Percentiles rank a stretch among this genome's conserved stretches.
Evolutionary conservation across 78 protist genomes (phyloP).

Genomic region (Creolimax fragrantissima): DNA sequence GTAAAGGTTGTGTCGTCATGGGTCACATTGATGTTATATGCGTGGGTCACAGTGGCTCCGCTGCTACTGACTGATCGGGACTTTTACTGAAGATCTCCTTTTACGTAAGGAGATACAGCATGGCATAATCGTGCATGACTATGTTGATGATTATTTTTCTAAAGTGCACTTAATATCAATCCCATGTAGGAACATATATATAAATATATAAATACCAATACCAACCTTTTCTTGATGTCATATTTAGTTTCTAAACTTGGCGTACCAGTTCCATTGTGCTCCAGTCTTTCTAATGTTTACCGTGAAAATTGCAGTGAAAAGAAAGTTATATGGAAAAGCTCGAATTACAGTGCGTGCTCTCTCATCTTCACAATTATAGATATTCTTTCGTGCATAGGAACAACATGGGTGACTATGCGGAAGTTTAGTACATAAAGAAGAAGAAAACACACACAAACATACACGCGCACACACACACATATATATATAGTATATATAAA

Average conservation of each 20-base stretch:
- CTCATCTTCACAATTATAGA: no score
- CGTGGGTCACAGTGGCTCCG: constrained; percentile 37
- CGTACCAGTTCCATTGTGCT: background rate
- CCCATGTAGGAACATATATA: background rate
- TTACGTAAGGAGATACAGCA: background rate
- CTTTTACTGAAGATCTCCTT: background rate
- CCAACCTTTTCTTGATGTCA: background rate
- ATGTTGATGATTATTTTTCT: background rate
- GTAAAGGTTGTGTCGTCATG: constrained; percentile 28
- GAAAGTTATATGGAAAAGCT: no score
- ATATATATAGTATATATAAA: background rate
- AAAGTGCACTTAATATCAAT: background rate
- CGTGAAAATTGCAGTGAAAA: no score
- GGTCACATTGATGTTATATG: background rate
- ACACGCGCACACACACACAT: background rate
- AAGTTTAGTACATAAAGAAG: background rate
- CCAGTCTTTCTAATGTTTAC: no score
- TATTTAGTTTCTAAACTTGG: background rate
- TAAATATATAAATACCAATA: background rate
- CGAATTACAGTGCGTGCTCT: no score
- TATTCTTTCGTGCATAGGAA: no score
- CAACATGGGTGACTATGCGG: no score
- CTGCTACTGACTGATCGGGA: constrained; percentile 24
- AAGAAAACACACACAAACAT: background rate
- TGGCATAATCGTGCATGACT: background rate